These are phyloP conservation scores for Naganishia sp. DNA, from an alignment of 1,284 basidiomycete species.

Conservation along the genomic window DNA sequence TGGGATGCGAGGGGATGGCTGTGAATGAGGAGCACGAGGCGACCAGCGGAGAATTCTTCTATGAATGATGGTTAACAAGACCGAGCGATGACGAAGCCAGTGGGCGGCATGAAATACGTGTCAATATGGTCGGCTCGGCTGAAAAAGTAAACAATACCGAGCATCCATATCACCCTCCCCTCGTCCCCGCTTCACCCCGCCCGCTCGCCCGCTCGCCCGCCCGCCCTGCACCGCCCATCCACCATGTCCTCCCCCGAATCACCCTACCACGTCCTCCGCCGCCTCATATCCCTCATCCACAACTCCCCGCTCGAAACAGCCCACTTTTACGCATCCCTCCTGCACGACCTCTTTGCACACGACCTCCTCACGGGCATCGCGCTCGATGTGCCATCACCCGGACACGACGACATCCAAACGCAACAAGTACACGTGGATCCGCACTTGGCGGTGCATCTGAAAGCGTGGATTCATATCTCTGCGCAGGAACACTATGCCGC, in stretches of 20 bases:
- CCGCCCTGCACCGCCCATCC: background rate
- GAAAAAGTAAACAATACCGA: too few relatives aligned
- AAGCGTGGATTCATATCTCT: slow-evolving; percentile 24
- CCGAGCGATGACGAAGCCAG: too few relatives aligned
- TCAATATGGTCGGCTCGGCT: too few relatives aligned
- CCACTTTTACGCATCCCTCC: slow-evolving; percentile 30
- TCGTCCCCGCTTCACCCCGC: too few relatives aligned
- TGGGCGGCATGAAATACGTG: too few relatives aligned
- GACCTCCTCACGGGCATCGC: slow-evolving; percentile 23
- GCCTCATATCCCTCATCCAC: slow-evolving; percentile 33
- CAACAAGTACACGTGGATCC: slow-evolving; percentile 7
- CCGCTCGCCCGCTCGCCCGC: too few relatives aligned
- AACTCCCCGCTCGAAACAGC: slow-evolving; percentile 30
- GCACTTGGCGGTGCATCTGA: slow-evolving; percentile 30
- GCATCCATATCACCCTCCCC: background rate
- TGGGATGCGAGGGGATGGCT: background rate
- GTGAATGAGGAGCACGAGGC: background rate
- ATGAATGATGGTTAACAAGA: background rate
- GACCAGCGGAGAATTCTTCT: background rate
- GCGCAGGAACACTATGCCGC: slow-evolving; percentile 31
- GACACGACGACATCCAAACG: slow-evolving; percentile 3
- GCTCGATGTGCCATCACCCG: slow-evolving; percentile 18
- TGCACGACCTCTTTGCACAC: slow-evolving; percentile 28
- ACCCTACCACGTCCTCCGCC: slow-evolving; percentile 33
- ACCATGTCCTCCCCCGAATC: slow-evolving; percentile 23